phyloP scores from a whole-genome alignment of 2,329 filamentous ascomycete genomes.

The Ceratocystis destructans region DNA sequence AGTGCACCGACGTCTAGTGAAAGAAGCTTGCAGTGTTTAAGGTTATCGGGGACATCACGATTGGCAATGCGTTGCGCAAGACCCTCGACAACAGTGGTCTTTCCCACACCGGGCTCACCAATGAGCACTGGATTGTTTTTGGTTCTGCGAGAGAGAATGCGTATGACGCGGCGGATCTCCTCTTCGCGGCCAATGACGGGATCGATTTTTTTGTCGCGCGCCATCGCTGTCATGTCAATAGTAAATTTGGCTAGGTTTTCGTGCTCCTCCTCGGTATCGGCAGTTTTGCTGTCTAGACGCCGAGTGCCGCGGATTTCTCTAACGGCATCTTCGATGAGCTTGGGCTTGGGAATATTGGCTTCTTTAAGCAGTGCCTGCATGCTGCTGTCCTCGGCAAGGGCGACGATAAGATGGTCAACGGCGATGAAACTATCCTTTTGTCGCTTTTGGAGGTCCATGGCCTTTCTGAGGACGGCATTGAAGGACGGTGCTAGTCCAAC shows the following conservation, averaged over 20 bases:
- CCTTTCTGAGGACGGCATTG: constrained; percentile 66
- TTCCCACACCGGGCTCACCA: constrained; percentile 94
- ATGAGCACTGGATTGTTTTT: constrained; percentile 99
- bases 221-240: constrained; percentile 95
- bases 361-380: constrained; percentile 67
- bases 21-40: constrained; percentile 84
- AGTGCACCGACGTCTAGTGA: constrained; percentile 91
- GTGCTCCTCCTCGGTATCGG: constrained; percentile 80
- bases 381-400: constrained; percentile 62
- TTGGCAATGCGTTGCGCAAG: constrained; percentile 93
- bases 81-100: constrained; percentile 95
- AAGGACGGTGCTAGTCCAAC: constrained; percentile 72
- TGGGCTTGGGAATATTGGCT: constrained; percentile 79
- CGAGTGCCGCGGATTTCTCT: constrained; percentile 83
- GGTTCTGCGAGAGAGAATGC: constrained; percentile 81
- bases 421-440: constrained; percentile 94
- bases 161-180: constrained; percentile 81
- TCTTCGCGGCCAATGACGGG: constrained; percentile 95
- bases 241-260: constrained; percentile 98
- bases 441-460: constrained; percentile 85
- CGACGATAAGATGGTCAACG: constrained; percentile 83
- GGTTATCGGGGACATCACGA: constrained; percentile 86
- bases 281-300: constrained; percentile 89
- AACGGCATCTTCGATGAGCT: constrained; percentile 81
- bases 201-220: constrained; percentile 92